Conservation (phyloP, 2,329 filamentous ascomycete genomes). For the Penicillium concentricum region DNA sequence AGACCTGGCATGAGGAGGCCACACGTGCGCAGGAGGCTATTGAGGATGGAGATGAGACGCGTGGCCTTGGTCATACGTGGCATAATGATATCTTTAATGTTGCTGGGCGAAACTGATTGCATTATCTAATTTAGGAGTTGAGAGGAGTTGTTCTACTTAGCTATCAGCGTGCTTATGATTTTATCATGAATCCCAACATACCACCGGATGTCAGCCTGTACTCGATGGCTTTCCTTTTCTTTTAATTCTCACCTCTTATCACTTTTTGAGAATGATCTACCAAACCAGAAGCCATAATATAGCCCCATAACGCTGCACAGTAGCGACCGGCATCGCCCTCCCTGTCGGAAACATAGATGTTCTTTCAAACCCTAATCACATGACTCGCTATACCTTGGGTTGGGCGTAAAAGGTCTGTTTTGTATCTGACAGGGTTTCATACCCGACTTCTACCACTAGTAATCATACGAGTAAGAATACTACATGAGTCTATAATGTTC, state of each 20-base stretch:
- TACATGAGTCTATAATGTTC: no score
- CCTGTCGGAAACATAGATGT: no score
- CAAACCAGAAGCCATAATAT: no score
- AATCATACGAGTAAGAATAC: no score
- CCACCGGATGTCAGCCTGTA: not conserved
- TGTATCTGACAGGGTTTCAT: no score
- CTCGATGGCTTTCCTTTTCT: not conserved
- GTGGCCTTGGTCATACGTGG: constrained; percentile 60
- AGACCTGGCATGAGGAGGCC: constrained; percentile 84
- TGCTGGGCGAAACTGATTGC: constrained; percentile 11
- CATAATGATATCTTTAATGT: constrained; percentile 78
- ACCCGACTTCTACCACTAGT: no score
- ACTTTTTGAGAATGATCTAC: not conserved
- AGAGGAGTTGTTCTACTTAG: not conserved
- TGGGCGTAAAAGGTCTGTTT: no score
- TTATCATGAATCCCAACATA: not conserved
- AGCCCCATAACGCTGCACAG: not conserved
- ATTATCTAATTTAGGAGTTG: not conserved
- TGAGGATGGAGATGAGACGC: constrained; percentile 64
- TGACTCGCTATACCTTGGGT: no score
- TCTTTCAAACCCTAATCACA: no score
- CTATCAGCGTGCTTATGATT: not conserved
- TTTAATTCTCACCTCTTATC: not conserved
- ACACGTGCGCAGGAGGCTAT: constrained; percentile 68
- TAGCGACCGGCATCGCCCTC: no score